Percentiles rank a stretch among this genome's conserved stretches.
phyloP scores from a whole-genome alignment of 495 filamentous ascomycete species.

The Penicillium steckii region DNA sequence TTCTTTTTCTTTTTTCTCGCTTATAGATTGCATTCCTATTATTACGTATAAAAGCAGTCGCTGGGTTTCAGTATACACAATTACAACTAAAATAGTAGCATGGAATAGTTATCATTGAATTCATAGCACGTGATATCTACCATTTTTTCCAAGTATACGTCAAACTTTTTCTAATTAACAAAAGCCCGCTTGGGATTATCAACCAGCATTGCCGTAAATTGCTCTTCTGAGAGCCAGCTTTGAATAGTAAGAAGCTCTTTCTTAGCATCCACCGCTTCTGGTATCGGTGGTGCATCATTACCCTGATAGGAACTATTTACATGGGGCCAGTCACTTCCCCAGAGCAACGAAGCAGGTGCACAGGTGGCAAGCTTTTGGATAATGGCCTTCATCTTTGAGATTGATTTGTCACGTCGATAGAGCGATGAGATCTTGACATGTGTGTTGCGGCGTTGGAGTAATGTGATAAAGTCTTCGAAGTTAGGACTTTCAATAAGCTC shows the following conservation, averaged over 20 bases:
- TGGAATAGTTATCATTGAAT: no score
- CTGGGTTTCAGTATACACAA: no score
- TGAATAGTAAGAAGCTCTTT: conserved; percentile 6
- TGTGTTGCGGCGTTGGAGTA: conserved; percentile 11
- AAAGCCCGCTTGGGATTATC: conserved; percentile 13
- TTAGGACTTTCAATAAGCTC: conserved; percentile 3
- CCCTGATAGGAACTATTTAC: conserved; percentile 7
- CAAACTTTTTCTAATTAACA: neutral
- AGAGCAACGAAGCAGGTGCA: conserved; percentile 9
- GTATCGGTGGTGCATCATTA: neutral
- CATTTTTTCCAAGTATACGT: no score
- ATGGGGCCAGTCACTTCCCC: conserved; percentile 27
- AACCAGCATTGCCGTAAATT: conserved; percentile 13
- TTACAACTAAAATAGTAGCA: no score
- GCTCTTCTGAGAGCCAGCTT: conserved; percentile 11
- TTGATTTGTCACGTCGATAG: conserved; percentile 8
- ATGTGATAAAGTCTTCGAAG: conserved; percentile 6
- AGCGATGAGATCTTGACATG: conserved; percentile 18
- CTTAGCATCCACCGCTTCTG: neutral
- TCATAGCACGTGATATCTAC: no score
- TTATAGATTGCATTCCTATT: no score
- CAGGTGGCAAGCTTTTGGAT: conserved; percentile 9
- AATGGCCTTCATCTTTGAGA: conserved; percentile 13
- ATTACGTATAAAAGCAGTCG: no score
- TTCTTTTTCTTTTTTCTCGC: no score